These are phyloP conservation scores for Albophoma yamanashiensis DNA, from an alignment of 2,329 filamentous ascomycete genomes.

Conservation along the genomic window DNA sequence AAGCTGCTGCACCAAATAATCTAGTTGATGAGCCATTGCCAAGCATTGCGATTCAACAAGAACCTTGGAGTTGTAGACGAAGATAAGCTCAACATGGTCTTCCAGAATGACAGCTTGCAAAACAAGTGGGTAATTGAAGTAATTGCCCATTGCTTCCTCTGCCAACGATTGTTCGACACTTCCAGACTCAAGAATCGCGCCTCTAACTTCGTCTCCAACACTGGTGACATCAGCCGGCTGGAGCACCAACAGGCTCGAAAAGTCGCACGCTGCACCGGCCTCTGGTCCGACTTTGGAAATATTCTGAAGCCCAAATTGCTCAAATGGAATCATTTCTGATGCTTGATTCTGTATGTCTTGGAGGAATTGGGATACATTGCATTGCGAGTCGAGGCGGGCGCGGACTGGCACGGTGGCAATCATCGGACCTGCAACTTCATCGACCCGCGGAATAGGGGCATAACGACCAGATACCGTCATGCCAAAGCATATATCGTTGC, in stretches of 20 bases:
- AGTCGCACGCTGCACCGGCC: neutral
- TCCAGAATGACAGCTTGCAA: neutral
- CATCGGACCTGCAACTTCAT: conserved; percentile 10
- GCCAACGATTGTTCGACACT: neutral
- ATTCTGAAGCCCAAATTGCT: neutral
- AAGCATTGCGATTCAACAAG: neutral
- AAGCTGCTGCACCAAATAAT: conserved; percentile 1
- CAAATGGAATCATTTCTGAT: conserved; percentile 4
- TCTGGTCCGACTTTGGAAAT: neutral
- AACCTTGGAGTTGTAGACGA: conserved; percentile 2
- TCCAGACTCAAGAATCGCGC: neutral
- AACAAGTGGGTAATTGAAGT: conserved; percentile 6
- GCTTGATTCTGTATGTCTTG: conserved; percentile 7
- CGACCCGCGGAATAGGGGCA: conserved; percentile 10
- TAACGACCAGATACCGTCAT: conserved; percentile 12
- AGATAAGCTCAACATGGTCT: neutral
- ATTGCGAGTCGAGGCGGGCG: conserved; percentile 1
- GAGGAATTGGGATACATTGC: conserved; percentile 7
- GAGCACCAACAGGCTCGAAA: neutral
- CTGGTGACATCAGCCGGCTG: neutral
- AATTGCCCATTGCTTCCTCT: conserved; percentile 7
- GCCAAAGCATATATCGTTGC: conserved; percentile 13
- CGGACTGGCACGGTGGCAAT: conserved; percentile 10
- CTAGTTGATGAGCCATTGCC: conserved; percentile 2
- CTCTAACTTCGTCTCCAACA: neutral